Evolutionary conservation across 805 yeast species (phyloP), one percentile per base, ranked within the genome.

Genomic region (Lipomyces yamanashiensis): DNA sequence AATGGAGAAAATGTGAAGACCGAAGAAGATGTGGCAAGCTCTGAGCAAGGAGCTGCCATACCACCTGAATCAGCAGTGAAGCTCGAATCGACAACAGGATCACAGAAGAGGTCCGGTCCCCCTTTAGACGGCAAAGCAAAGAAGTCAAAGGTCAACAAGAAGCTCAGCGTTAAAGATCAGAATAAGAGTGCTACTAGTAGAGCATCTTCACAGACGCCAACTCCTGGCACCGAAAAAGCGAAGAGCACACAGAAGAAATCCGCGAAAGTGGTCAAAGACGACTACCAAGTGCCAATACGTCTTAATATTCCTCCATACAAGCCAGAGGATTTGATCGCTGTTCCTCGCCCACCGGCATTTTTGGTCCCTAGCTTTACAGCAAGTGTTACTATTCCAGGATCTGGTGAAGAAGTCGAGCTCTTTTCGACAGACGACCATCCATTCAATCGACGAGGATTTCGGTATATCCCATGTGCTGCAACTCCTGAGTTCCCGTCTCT

Each of bases 381-480:
- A 15, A 19, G 36, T 6, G 28, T 55, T 15, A 19, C 17, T 37
- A 6, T n/a, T 39, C 57, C 65, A n/a, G 4, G 19, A 34, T 23
- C 41, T 2, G 64, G 58, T 17, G 58, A 54, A 7, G 59, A 68
- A 6, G 54, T 62, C 56, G 71, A 63, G 5, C 81, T 84, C 69
- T 80, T 72, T 68, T 74, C 77, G 40, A 79, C 82, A 28, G 96
- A 89, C n/a, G 97, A 92, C 61, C 84, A 86, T 57, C 97, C 98
- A 0, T 79, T 83, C 69, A 91, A 91, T 73, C 84, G 85, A 69
- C 77, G 95, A 57, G 93, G 96, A 1, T 93, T 87, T 77, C 85
- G 90, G 66, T 93, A 92, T 74, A 80, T 84, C 53, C 86, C 92
- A 15, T 90, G 97, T 72, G 81, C 87, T 2, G 92, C 96, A 0